Conservation (phyloP, 2,329 filamentous ascomycete genomes). For the Xylariaceae sp. region DNA sequence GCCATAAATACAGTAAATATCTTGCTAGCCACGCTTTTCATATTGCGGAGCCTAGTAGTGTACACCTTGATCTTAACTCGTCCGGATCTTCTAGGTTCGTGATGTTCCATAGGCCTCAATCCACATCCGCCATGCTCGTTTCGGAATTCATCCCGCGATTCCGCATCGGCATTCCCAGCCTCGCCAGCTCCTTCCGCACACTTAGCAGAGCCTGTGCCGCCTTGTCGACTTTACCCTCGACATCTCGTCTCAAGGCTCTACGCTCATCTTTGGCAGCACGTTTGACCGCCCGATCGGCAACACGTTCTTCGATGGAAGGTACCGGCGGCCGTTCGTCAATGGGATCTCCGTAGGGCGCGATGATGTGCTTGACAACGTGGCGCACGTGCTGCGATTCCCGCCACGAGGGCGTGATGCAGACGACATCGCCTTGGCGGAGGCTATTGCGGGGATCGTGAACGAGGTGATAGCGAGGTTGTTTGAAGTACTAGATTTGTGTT, state of each 20-base stretch:
- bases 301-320: constrained; percentile 59
- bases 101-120: no score
- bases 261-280: constrained; percentile 18
- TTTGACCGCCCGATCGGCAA: constrained; percentile 41
- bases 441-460: constrained; percentile 77
- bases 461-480: constrained; percentile 59
- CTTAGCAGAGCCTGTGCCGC: background rate
- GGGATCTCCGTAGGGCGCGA: constrained; percentile 62
- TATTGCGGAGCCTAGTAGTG: no score
- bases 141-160: background rate
- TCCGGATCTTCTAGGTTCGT: background rate
- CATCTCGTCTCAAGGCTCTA: constrained; percentile 3
- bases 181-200: background rate
- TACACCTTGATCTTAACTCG: constrained; percentile 1
- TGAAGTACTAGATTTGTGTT: constrained; percentile 61
- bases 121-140: constrained; percentile 4
- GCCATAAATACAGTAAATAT: no score
- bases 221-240: background rate
- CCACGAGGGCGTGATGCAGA: constrained; percentile 65
- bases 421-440: constrained; percentile 68
- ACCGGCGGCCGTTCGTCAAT: constrained; percentile 63
- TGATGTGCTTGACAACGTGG: constrained; percentile 70
- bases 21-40: no score
- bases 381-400: constrained; percentile 62
- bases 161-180: background rate